Evolutionary conservation across 139 green algal genomes (phyloP), one percentile per base, ranked within the genome.

Genomic region (Coelastrella sp.): DNA sequence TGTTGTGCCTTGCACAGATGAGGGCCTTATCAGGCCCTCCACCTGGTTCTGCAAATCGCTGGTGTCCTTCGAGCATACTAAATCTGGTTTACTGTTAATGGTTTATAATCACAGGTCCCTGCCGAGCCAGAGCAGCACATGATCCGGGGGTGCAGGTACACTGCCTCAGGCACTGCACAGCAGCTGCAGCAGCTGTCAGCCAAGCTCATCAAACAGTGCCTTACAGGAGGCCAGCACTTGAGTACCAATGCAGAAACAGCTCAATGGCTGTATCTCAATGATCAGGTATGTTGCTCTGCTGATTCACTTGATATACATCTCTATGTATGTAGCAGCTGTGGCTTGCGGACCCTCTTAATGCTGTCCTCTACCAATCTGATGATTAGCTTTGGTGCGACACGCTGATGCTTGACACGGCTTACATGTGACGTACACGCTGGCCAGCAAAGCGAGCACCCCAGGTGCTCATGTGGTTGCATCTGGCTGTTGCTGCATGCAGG

Each of bases 101-200:
- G 72, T 78, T 5, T 49, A 49, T 49, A 49, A 49, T 5, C 35
- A 9, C 79, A 84, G 79, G 58, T 84, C 7, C 56, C 79, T 70
- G 79, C 79, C 14, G 8, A 61, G 17, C 79, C 79, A 56, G 79
- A 84, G 15, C 35, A 84, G 56, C 79, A 84, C 12, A 72, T 84
- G 79, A 49, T 84, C 49, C 57, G 57, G n/a, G 79, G 79, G 5
- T 35, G 20, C 20, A 68, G 11, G 6, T 74, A 59, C 24, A 59
- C 59, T 59, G 80, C 80, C 22, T 59, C 80, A 59, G 82, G 82
- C 27, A 79, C 63, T 9, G 14, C 20, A 11, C 15, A 8, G 7
- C 82, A 87, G 65, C 61, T 87, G 63, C 82, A 87, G 63, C 82
- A 87, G 14, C 27, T 87, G 25, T 65, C 82, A 20, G 14, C 14